Percentiles rank a stretch among this genome's conserved stretches.
These are phyloP conservation scores for Taphrina communis DNA, from an alignment of 1,139 yeast genomes.

Conservation along the genomic window DNA sequence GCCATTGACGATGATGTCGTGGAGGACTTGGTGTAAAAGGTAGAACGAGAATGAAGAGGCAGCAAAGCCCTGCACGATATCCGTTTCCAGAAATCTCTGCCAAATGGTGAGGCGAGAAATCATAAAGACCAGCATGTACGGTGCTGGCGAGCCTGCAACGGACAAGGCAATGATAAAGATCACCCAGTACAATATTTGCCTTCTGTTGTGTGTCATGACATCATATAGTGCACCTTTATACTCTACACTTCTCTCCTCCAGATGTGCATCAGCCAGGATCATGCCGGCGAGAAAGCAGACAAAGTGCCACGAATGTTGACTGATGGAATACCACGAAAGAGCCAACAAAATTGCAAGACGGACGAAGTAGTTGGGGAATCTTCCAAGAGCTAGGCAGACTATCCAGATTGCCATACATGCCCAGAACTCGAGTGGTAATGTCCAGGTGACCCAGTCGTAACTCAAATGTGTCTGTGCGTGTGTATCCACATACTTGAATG, in stretches of 20 bases:
- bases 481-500: neutral
- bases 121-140: neutral
- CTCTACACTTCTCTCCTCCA: neutral
- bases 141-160: neutral
- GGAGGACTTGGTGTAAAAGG: neutral
- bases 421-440: conserved; percentile 1
- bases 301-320: conserved; percentile 5
- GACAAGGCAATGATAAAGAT: neutral
- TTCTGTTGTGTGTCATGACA: neutral
- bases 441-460: conserved; percentile 14
- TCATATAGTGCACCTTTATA: neutral
- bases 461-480: neutral
- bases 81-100: neutral
- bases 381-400: neutral
- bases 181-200: neutral
- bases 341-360: neutral
- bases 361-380: neutral
- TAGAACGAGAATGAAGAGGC: neutral
- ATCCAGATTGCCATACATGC: neutral
- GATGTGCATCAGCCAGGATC: conserved; percentile 12
- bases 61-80: neutral
- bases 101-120: neutral
- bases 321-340: neutral
- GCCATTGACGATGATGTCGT: neutral
- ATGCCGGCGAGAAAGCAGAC: conserved; percentile 24